A percentile compares a stretch with the other conserved stretches of the same genome.
These are phyloP conservation scores for Ceratocystis smalleyi DNA, from an alignment of 2,329 filamentous ascomycete species.

Conservation along the genomic window DNA sequence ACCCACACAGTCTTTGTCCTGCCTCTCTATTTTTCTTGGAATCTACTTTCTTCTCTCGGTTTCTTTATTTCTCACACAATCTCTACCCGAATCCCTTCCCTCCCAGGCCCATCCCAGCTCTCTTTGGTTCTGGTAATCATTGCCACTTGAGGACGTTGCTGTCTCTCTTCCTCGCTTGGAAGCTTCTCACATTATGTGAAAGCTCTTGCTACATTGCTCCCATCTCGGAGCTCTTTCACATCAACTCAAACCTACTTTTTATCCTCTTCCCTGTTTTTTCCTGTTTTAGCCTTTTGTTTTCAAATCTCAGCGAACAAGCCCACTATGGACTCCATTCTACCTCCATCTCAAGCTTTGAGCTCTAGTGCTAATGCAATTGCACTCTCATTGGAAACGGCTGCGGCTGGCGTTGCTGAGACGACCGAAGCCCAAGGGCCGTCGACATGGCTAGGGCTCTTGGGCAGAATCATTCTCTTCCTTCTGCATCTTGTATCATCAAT, in stretches of 20 bases:
- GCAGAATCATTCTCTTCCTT: conserved; percentile 37
- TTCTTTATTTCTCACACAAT: neutral
- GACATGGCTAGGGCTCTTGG: conserved; percentile 44
- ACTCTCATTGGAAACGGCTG: conserved; percentile 9
- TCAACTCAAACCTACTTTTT: neutral
- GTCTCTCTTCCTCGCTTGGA: conserved; percentile 5
- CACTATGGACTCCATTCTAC: neutral
- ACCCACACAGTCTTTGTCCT: conserved; percentile 14
- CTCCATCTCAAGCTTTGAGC: neutral
- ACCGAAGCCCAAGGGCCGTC: conserved; percentile 22
- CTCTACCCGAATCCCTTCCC: neutral
- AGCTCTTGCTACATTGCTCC: conserved; percentile 11
- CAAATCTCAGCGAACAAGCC: neutral
- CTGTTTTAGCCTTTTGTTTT: neutral
- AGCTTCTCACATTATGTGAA: conserved; percentile 14
- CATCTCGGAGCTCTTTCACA: conserved; percentile 11
- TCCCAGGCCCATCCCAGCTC: neutral
- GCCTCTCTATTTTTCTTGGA: conserved; percentile 4
- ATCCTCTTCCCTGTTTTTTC: neutral
- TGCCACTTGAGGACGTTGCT: neutral
- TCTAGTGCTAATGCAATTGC: conserved; percentile 1
- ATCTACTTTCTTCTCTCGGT: neutral
- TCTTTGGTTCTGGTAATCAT: conserved; percentile 5
- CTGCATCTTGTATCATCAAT: conserved; percentile 42
- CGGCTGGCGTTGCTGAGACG: conserved; percentile 9